Conservation (phyloP, 148 eudicot genomes). For the Cornus suecica region DNA sequence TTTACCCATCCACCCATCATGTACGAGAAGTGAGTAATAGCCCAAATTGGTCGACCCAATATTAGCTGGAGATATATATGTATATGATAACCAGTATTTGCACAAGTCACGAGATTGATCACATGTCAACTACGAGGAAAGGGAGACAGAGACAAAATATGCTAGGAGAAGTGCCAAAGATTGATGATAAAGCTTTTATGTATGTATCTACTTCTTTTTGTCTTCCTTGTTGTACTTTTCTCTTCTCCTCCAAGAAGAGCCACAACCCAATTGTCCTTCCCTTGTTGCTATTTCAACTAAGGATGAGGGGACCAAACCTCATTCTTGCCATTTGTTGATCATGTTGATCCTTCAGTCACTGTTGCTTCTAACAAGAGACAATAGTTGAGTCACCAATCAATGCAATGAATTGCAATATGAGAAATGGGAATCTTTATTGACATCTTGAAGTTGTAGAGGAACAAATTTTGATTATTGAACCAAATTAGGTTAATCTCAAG, state of each 20-base stretch:
- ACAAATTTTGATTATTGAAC: too few species aligned
- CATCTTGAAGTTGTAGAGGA: too few species aligned
- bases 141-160: not conserved
- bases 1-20: not conserved
- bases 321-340: not conserved
- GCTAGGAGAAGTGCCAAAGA: not conserved
- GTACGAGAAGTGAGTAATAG: not conserved
- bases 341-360: not conserved
- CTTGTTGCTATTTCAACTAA: not conserved
- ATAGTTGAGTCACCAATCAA: not conserved
- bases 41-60: not conserved
- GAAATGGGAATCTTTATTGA: not conserved
- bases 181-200: not conserved
- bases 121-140: not conserved
- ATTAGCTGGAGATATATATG: not conserved
- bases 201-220: not conserved
- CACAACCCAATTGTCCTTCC: not conserved
- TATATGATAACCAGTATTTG: not conserved
- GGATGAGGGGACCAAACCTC: slow-evolving; percentile 4
- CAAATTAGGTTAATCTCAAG: too few species aligned
- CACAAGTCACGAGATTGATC: not conserved
- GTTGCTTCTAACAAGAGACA: not conserved
- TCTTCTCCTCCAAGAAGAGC: not conserved
- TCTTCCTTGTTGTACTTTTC: not conserved
- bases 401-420: not conserved